A percentile compares a stretch with the other conserved stretches of the same genome.
phyloP scores from a whole-genome alignment of 805 yeast species.

The Sungouiella blattae region DNA sequence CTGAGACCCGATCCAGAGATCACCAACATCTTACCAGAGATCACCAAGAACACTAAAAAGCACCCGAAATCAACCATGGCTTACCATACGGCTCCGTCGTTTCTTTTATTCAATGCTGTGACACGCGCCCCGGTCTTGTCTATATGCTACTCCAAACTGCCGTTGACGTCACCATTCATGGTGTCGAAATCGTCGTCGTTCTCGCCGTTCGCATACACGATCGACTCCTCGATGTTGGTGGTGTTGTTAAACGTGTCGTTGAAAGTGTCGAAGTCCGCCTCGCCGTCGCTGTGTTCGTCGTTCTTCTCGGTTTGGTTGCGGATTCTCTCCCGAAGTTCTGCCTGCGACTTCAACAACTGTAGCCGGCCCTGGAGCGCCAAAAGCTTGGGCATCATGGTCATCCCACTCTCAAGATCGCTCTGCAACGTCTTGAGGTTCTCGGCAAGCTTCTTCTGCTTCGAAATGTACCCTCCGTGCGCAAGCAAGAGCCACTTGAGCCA shows the following conservation, averaged over 20 bases:
- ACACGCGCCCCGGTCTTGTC: too few species aligned
- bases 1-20: too few species aligned
- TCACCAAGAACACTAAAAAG: too few species aligned
- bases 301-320: constrained; percentile 8
- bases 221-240: constrained; percentile 24
- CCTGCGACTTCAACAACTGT: constrained; percentile 72
- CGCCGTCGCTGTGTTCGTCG: constrained; percentile 13
- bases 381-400: constrained; percentile 60
- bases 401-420: constrained; percentile 51
- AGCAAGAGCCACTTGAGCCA: constrained; percentile 86
- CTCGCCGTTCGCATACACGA: constrained; percentile 40
- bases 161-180: constrained; percentile 1
- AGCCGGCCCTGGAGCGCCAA: constrained; percentile 84
- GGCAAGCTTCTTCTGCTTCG: constrained; percentile 49
- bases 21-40: too few species aligned
- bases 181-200: constrained; percentile 24
- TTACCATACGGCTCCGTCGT: too few species aligned
- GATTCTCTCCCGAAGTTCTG: constrained; percentile 52
- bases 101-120: too few species aligned
- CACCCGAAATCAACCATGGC: too few species aligned
- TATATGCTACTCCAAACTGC: too few species aligned
- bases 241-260: constrained; percentile 20
- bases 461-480: constrained; percentile 62
- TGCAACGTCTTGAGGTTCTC: constrained; percentile 57
- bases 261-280: constrained; percentile 15